These are phyloP conservation scores for Sarcocystis neurona DNA, from an alignment of 169 alveolate genomes.

Conservation along the genomic window DNA sequence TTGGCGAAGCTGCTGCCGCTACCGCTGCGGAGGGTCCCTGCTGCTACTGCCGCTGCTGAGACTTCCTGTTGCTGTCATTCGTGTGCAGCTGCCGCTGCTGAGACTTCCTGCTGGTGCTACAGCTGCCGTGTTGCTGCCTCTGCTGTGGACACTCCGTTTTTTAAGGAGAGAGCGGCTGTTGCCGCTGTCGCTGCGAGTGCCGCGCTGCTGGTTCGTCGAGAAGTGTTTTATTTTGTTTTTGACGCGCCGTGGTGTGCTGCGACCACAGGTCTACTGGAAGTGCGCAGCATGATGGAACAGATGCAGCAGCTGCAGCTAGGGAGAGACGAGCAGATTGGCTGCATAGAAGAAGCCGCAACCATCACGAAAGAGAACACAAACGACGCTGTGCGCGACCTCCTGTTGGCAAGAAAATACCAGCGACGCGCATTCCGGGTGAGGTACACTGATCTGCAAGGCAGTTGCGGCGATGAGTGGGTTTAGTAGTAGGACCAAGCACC, in stretches of 20 bases:
- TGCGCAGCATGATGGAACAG: not conserved
- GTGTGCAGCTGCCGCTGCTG: no score
- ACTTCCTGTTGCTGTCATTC: no score
- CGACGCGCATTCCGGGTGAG: conserved; percentile 22
- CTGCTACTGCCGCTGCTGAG: no score
- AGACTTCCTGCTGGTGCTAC: not conserved
- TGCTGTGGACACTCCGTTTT: not conserved
- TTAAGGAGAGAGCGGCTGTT: not conserved
- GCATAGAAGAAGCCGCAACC: conserved; percentile 23
- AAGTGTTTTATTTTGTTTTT: not conserved
- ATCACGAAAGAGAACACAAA: conserved; percentile 5
- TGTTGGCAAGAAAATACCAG: conserved; percentile 26
- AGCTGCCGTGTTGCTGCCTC: not conserved
- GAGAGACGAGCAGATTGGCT: conserved; percentile 17
- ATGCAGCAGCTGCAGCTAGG: conserved; percentile 7
- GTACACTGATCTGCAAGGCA: no score
- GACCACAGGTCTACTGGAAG: not conserved
- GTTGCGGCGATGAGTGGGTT: no score
- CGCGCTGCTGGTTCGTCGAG: not conserved
- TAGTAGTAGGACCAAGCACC: no score
- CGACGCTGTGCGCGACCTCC: conserved; percentile 1
- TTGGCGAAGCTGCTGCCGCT: no score
- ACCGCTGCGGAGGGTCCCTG: no score
- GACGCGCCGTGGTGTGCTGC: not conserved
- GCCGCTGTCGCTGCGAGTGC: not conserved